Conservation (phyloP, 2,329 filamentous ascomycete species). For the Trichoderma endophyticum region DNA sequence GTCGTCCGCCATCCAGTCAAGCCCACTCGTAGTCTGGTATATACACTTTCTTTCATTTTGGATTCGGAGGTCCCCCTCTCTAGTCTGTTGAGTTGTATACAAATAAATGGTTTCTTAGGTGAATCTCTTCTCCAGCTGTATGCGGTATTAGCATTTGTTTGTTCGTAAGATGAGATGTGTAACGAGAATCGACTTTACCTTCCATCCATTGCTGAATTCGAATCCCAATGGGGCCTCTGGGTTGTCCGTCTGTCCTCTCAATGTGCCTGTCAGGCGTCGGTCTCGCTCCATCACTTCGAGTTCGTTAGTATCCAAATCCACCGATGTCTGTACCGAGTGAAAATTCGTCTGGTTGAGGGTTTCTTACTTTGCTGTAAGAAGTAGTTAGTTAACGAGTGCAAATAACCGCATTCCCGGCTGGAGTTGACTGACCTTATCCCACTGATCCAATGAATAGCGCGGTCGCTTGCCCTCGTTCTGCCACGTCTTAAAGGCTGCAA, state of each 20-base stretch:
- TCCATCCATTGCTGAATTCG: slow-evolving; percentile 63
- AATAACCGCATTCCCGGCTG: background rate
- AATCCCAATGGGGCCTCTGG: slow-evolving; percentile 56
- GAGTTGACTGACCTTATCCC: slow-evolving; percentile 53
- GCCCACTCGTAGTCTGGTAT: background rate
- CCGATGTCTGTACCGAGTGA: background rate
- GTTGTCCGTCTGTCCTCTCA: slow-evolving; percentile 57
- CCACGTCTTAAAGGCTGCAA: slow-evolving; percentile 55
- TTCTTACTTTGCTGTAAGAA: slow-evolving; percentile 51
- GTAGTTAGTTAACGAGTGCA: slow-evolving; percentile 28
- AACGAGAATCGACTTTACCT: slow-evolving; percentile 43
- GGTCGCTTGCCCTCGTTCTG: slow-evolving; percentile 60
- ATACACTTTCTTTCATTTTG: slow-evolving; percentile 21
- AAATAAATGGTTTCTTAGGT: slow-evolving; percentile 33
- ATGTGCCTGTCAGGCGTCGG: slow-evolving; percentile 55
- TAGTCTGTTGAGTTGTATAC: slow-evolving; percentile 16
- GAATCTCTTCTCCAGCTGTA: slow-evolving; percentile 53
- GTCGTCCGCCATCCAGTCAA: background rate
- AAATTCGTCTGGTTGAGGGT: background rate
- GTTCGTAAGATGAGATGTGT: background rate
- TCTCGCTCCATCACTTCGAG: slow-evolving; percentile 63
- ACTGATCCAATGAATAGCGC: slow-evolving; percentile 59
- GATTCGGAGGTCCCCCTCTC: background rate
- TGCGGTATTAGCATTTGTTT: background rate
- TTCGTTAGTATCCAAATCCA: background rate